Conservation (phyloP, 176 grass and related monocot genomes). For the Elaeis guineensis region DNA sequence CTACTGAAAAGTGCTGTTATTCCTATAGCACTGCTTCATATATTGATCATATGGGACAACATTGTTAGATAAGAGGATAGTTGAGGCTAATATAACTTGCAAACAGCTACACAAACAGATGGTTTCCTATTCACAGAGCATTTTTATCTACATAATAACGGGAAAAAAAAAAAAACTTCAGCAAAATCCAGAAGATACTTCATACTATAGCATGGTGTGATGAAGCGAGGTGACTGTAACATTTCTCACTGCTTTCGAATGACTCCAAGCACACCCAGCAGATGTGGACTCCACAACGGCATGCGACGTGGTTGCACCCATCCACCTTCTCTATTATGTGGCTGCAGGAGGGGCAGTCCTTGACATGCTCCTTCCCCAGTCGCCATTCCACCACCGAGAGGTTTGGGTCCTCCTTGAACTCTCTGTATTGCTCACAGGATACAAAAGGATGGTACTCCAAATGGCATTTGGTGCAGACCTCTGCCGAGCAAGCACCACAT, state of each 20-base stretch:
- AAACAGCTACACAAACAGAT: too few species aligned
- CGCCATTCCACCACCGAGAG: neutral
- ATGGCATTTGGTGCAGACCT: conserved; percentile 11
- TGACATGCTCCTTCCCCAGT: neutral
- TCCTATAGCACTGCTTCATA: too few species aligned
- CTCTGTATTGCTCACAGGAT: conserved; percentile 2
- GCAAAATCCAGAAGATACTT: too few species aligned
- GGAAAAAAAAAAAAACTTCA: too few species aligned
- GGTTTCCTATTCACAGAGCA: too few species aligned
- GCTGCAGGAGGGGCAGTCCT: neutral
- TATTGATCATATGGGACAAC: too few species aligned
- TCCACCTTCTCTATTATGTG: conserved; percentile 3
- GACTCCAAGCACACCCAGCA: conserved; percentile 7
- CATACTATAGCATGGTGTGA: too few species aligned
- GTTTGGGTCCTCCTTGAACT: neutral
- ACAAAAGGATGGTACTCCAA: neutral
- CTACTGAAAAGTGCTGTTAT: too few species aligned
- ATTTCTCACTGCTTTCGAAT: neutral
- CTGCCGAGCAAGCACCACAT: neutral
- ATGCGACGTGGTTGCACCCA: conserved; percentile 6
- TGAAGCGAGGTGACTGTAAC: neutral
- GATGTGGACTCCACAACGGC: neutral
- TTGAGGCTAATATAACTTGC: too few species aligned
- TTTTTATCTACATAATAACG: too few species aligned
- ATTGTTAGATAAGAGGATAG: too few species aligned